Evolutionary conservation across 495 filamentous ascomycete genomes (phyloP), one percentile per base, ranked within the genome.

Genomic region (Aspergillus kassunensis): DNA sequence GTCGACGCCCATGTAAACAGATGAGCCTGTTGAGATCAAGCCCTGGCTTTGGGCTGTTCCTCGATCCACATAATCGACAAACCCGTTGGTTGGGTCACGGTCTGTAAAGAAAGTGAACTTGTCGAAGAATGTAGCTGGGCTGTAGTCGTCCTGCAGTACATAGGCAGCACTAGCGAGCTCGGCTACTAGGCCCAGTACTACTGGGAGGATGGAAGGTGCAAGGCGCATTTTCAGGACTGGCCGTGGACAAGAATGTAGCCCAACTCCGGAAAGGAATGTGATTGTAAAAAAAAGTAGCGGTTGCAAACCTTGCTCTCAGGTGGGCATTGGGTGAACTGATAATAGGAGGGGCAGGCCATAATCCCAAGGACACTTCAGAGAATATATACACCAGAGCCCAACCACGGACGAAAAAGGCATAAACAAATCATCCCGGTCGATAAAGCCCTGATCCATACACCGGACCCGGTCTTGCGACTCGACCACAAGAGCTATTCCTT

Each of bases 81-180:
- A 85, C 13, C 86, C 88, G 46, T 82, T 61, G 4, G 87, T 90
- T 12, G 86, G 87, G 57, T 91, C 87, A 0, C 67, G 9, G 4
- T 30, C 55, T 46, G 71, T 74, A 50, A 65, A 71, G 59, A 78
- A 76, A 25, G 64, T 61, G 63, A 85, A 84, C 33, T 75, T 75
- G 53, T 78, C 71, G 59, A 83, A 83, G 61, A 83, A 84, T 8
- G 65, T 52, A 30, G 54, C 41, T 41, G 47, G 39, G 30, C 54
- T 49, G 49, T 78, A 80, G 57, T 79, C 71, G 41, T 79, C 77
- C 34, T 64, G 50, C 24, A 83, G 55, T 2, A 66, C 65, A 57
- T 81, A 83, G 45, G 57, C 67, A 52, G 77, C 78, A 42, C 70
- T 59, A 50, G 62, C 62, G 42, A 77, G 54, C 21, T 69, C 60